Evolutionary conservation across 768 basidiomycete genomes (phyloP), one percentile per base, ranked within the genome.

Genomic region (Podaxis carcinomalis): DNA sequence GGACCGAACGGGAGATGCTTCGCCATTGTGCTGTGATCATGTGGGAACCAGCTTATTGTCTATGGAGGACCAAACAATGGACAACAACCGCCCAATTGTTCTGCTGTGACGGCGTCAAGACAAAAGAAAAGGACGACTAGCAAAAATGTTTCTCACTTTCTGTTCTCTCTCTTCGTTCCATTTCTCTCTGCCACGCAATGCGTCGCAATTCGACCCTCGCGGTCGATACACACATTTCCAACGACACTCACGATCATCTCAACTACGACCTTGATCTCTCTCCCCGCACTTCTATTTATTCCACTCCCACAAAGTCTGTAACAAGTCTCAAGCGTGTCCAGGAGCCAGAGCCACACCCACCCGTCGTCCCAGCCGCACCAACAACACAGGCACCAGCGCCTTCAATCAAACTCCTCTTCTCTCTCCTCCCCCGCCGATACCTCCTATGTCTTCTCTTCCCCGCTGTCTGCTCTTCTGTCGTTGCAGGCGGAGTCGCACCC

Each of bases 401-500:
- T 0, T 82, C 85, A 0, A 77, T 90, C 64, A 75, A 78, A 46
- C 78, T 88, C 5, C 82, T 93, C 57, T 93, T 90, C 69, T 83
- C 85, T 9, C 81, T 87, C 67, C 76, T 88, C 64, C 77, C 86
- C 0, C 75, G 78, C 10, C 77, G 81, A 53, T 86, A 90, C 64
- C 68, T 80, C 67, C 69, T 85, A 56, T 62, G 79, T 27, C 77
- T 89, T 65, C 77, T 92, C 62, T 51, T 85, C 23, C 93, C 93
- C 3, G 90, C 88, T 4, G 62, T 86, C 60, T 6, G 80, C 56
- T 77, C 85, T 11, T 88, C 92, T 19, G 58, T 88, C 47, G 75
- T 80, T 53, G 80, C 87, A 2, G 89, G 90, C 39, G 83, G 85
- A 35, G 80, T 92, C 57, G 89, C 88, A 0, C 92, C 93, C 1